Base-by-base conservation (phyloP, 2,329 filamentous ascomycete species). In the Aureobasidium mangrovei region DNA sequence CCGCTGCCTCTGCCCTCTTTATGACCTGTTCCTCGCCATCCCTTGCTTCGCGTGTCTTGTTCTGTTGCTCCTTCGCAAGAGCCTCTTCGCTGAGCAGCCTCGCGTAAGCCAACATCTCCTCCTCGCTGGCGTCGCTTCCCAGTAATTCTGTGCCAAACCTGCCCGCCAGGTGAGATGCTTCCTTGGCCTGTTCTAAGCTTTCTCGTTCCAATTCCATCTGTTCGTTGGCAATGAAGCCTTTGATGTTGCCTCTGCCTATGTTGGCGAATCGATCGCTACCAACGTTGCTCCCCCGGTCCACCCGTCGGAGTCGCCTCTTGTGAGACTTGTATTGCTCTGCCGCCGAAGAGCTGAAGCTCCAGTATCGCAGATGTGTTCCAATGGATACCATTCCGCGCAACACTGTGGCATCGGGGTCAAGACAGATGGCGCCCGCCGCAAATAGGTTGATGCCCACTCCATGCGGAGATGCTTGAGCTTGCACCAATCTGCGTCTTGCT, bases 331-430 rank as follows among this genome's bases (percentile, higher is more conserved):
- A 82, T 57, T 89, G 83, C 62, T 86, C 84, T 0, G 85, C 85
- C 7, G 79, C 79, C 27, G 79, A 79, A n/a, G 90, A 91, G 67
- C 88, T 94, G 67, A 94, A 97, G 3, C 87, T 84, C 93, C 93
- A 98, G 68, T 90, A 97, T 9, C 89, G 86, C 18, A 98, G 72
- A 63, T 91, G 86, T 0, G 86, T 87, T 8, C 93, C 93, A 48
- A 95, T 82, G 0, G 91, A 86, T 1, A 96, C 84, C 57, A 95
- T 82, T 4, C 93, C 93, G 35, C 91, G 84, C 10, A 98, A 78
- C 0, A 86, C 77, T 0, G 89, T 91, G 27, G 93, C 82, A 63
- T 97, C 89, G 0, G 91, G 87, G 62, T 98, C 93, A 1, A 98
- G 77, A 58, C 79, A 84, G 53, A 97, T 86, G 10, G 90, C 88